Conservation (phyloP, 306 rosid species). For the Sesbania bispinosa region DNA sequence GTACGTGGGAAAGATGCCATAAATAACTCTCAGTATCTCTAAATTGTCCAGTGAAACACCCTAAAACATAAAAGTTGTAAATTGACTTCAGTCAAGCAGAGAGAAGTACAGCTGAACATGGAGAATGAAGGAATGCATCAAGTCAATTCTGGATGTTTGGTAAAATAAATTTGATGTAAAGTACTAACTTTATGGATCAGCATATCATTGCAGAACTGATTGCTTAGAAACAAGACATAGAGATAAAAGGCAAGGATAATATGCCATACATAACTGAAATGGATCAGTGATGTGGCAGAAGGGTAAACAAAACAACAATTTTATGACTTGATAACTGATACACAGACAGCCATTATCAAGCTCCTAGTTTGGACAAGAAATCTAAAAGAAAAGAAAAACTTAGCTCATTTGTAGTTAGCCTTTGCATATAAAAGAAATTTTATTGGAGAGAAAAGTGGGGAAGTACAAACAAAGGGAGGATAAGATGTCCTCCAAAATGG, state of each 20-base stretch:
- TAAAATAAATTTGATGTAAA: neutral
- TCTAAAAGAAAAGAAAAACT: neutral
- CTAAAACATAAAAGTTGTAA: slow-evolving; percentile 37
- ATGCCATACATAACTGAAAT: neutral
- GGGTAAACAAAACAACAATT: neutral
- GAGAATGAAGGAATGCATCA: neutral
- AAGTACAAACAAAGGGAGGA: neutral
- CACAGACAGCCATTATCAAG: neutral
- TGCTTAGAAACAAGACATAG: neutral
- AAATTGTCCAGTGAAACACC: slow-evolving; percentile 75
- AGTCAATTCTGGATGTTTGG: neutral
- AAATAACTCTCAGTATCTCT: slow-evolving; percentile 76
- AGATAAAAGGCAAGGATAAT: neutral
- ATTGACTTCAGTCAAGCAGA: slow-evolving; percentile 9
- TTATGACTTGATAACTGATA: neutral
- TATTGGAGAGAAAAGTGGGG: neutral
- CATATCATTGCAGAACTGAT: neutral
- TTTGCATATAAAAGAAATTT: neutral
- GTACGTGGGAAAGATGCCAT: slow-evolving; percentile 87
- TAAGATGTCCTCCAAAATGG: neutral
- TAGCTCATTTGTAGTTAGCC: neutral
- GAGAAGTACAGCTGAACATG: neutral
- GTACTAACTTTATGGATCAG: neutral
- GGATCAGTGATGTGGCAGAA: neutral
- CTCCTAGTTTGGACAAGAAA: neutral